Evolutionary conservation across 2,329 filamentous ascomycete genomes (phyloP).

Genomic region (Botrytis fragariae): DNA sequence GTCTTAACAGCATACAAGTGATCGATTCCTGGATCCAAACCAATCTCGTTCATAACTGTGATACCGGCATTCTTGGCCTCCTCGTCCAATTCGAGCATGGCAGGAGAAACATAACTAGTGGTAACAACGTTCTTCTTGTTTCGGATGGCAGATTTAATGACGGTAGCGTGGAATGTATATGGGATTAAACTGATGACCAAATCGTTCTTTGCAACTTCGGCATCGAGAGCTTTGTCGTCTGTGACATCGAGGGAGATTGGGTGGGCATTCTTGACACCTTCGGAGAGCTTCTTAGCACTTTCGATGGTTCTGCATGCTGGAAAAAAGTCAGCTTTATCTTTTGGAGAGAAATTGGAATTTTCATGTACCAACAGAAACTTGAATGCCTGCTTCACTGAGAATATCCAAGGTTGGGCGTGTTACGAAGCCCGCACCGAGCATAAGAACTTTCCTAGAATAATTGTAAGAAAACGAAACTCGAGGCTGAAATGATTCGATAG

Average conservation of each 20-base stretch:
- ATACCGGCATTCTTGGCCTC: slow-evolving; percentile 86
- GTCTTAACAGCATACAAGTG: slow-evolving; percentile 78
- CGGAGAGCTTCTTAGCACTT: slow-evolving; percentile 70
- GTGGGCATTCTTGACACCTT: slow-evolving; percentile 54
- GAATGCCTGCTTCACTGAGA: slow-evolving; percentile 54
- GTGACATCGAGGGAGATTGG: slow-evolving; percentile 75
- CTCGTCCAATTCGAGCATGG: slow-evolving; percentile 85
- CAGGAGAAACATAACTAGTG: slow-evolving; percentile 87
- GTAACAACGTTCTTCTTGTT: slow-evolving; percentile 96
- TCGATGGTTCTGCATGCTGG: slow-evolving; percentile 50
- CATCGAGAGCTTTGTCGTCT: slow-evolving; percentile 73
- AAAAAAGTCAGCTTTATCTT: not conserved
- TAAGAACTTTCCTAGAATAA: slow-evolving; percentile 41
- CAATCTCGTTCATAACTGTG: slow-evolving; percentile 97
- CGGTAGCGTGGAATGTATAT: slow-evolving; percentile 82
- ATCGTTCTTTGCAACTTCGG: slow-evolving; percentile 75
- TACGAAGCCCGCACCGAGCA: slow-evolving; percentile 53
- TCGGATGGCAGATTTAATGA: slow-evolving; percentile 91
- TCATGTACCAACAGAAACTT: slow-evolving; percentile 53
- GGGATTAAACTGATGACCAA: slow-evolving; percentile 82
- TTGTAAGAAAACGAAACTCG: not conserved
- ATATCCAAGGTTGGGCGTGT: slow-evolving; percentile 58
- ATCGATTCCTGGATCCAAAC: slow-evolving; percentile 68
- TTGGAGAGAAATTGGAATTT: not conserved
- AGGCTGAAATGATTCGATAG: no score